Base-by-base conservation (phyloP, 2,329 filamentous ascomycete species). In the Cercospora sp. region DNA sequence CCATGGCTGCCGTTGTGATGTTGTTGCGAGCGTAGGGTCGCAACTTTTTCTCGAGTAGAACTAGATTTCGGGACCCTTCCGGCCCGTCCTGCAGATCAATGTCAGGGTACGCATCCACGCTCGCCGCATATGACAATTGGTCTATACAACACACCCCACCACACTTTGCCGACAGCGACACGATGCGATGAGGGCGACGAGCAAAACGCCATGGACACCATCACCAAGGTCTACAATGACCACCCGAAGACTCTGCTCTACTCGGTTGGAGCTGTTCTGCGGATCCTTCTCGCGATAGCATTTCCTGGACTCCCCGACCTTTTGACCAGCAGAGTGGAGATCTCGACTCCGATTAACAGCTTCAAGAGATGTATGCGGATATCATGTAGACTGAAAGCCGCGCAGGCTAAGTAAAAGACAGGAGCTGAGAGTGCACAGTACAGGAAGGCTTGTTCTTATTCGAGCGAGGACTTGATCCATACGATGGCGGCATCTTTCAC, bases 361-460 rank as follows among this genome's bases (percentile, higher is more conserved):
- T 99, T 97, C 87, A 98, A 98, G 84, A 88, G 95, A 88, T 84
- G 94, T 97, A 85, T 80, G 90, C 33, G 57, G 26, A 31, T 20
- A 45, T 3, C 2, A 33, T 20, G 59, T 26, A 48, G 16, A 16
- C 3, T 55, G 40, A 65, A 58, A 61, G 40, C 31, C 31, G 26
- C 6, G 33, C 48, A 55, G 67, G 70, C 69, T 70, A 66, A 69
- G 70, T 18, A 45, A 18, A 20, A 64, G 57, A 62, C 70, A 75
- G 71, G 68, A 74, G 75, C 75, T 78, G 74, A 77, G 73, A 71
- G 20, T 60, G 65, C 58, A 66, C 74, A 97, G 93, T 98, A 65
- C 94, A 98, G 85, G 95, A 99, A 82, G 95, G 95, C 20, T 84
- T 99, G 67, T 99, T 97, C 77, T 88, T 99, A 23, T 98, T 98